Percentiles rank a stretch among this genome's conserved stretches.
Conservation (phyloP, 176 grass and related monocot genomes). For the Bothriochloa decipiens region DNA sequence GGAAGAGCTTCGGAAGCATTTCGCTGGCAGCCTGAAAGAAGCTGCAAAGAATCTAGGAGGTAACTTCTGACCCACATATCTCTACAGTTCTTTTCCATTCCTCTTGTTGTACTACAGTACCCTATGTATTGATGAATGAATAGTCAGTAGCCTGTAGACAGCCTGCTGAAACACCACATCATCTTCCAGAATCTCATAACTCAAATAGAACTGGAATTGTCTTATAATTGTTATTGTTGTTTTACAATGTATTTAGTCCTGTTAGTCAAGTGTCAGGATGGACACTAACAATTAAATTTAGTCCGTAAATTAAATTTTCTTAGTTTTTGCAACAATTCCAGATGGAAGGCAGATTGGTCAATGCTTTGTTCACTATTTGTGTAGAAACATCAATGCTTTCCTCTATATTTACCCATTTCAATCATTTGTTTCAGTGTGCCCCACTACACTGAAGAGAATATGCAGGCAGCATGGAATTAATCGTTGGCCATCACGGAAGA, state of each 20-base stretch:
- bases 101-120: not conserved
- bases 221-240: not conserved
- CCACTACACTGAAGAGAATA: conserved; percentile 96
- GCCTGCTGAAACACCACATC: not conserved
- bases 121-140: conserved; percentile 3
- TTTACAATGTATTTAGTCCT: not conserved
- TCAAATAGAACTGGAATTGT: not conserved
- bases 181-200: not conserved
- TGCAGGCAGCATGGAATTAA: conserved; percentile 92
- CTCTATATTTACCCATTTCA: conserved; percentile 16
- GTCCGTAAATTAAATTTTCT: not conserved
- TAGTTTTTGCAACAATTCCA: not conserved
- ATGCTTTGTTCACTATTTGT: conserved; percentile 16
- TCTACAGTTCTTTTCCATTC: not conserved
- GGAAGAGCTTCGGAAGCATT: conserved; percentile 85
- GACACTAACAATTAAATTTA: not conserved
- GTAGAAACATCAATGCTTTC: conserved; percentile 16
- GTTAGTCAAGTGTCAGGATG: not conserved
- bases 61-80: conserved; percentile 41
- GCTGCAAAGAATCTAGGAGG: conserved; percentile 97
- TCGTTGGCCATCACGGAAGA: conserved; percentile 98
- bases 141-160: conserved; percentile 19
- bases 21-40: conserved; percentile 97
- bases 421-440: conserved; percentile 81
- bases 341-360: not conserved